phyloP scores from a whole-genome alignment of 2,329 filamentous ascomycete genomes.

The Rhynchosporium secalis region DNA sequence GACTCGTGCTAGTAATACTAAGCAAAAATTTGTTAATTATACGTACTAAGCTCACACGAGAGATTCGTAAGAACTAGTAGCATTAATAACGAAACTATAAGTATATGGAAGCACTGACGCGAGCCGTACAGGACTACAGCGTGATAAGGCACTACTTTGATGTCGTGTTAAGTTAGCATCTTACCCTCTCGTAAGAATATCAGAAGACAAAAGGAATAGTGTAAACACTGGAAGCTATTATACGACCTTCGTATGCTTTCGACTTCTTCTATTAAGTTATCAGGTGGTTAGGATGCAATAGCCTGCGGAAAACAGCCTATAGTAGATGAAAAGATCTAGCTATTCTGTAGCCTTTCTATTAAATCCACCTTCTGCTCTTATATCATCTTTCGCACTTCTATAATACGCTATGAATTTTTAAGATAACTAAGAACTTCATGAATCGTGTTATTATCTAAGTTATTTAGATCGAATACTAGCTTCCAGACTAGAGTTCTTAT shows the following conservation, averaged over 20 bases:
- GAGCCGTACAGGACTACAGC: constrained; percentile 14
- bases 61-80: constrained; percentile 18
- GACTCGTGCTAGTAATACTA: constrained; percentile 18
- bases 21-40: constrained; percentile 22
- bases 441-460: not conserved
- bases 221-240: constrained; percentile 26
- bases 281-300: constrained; percentile 4
- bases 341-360: constrained; percentile 12
- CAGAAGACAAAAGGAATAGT: constrained; percentile 21
- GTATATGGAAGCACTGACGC: constrained; percentile 19
- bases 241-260: constrained; percentile 16
- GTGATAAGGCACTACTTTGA: constrained; percentile 18
- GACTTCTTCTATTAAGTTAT: not conserved
- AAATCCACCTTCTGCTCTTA: constrained; percentile 9
- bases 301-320: not conserved
- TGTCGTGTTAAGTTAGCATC: constrained; percentile 18
- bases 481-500: not conserved
- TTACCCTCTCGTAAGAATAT: constrained; percentile 18
- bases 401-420: constrained; percentile 3
- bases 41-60: constrained; percentile 19
- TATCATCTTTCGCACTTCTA: constrained; percentile 10
- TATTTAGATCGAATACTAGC: constrained; percentile 2
- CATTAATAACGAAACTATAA: constrained; percentile 19
- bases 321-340: constrained; percentile 2
- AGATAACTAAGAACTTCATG: not conserved